A percentile compares a stretch with the other conserved stretches of the same genome.
These are phyloP conservation scores for Exserohilum turcica DNA, from an alignment of 2,329 filamentous ascomycete genomes.

Conservation along the genomic window DNA sequence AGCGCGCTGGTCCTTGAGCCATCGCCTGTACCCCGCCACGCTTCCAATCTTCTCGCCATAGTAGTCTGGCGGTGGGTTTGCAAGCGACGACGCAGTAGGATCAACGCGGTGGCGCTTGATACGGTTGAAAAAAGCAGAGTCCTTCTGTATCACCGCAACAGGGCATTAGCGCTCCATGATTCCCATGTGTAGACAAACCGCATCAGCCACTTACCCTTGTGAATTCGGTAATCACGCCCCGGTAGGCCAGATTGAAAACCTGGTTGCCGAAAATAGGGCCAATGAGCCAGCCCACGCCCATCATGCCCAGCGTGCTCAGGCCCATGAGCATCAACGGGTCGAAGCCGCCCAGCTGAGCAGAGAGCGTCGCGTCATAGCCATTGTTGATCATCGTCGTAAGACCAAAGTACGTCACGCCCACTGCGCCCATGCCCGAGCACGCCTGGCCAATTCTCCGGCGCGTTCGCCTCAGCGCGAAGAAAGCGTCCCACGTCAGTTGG, in stretches of 20 bases:
- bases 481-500: slow-evolving; percentile 76
- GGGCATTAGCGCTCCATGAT: not conserved
- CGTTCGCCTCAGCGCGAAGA: slow-evolving; percentile 86
- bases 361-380: slow-evolving; percentile 69
- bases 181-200: not conserved
- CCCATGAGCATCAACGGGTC: slow-evolving; percentile 88
- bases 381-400: slow-evolving; percentile 70
- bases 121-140: slow-evolving; percentile 88
- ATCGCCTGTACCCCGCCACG: slow-evolving; percentile 86
- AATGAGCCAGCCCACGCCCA: slow-evolving; percentile 83
- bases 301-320: slow-evolving; percentile 74
- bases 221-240: slow-evolving; percentile 73
- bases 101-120: slow-evolving; percentile 94
- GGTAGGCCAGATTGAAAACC: slow-evolving; percentile 77
- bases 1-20: slow-evolving; percentile 95
- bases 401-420: slow-evolving; percentile 66
- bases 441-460: slow-evolving; percentile 82
- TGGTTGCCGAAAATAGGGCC: slow-evolving; percentile 82
- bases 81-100: slow-evolving; percentile 82
- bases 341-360: slow-evolving; percentile 76
- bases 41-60: slow-evolving; percentile 98
- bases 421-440: slow-evolving; percentile 71
- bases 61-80: slow-evolving; percentile 95
- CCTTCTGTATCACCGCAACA: slow-evolving; percentile 69
- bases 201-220: slow-evolving; percentile 59